phyloP scores from a whole-genome alignment of 2,329 filamentous ascomycete genomes.

The Thelonectria olida region DNA sequence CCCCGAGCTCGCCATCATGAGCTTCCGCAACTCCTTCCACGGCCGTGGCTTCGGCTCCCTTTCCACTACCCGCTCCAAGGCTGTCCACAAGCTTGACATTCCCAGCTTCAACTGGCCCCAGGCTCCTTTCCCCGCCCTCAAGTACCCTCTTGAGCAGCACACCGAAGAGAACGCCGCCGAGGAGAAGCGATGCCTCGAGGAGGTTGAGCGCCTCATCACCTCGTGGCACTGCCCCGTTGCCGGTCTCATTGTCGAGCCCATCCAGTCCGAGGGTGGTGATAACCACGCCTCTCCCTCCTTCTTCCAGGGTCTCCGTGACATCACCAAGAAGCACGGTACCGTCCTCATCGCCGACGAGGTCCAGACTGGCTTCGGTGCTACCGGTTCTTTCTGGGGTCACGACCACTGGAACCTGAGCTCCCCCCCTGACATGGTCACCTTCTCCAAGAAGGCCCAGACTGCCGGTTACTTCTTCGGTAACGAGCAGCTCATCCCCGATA shows the following conservation, averaged over 20 bases:
- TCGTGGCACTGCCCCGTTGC: conserved; percentile 75
- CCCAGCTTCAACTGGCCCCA: conserved; percentile 90
- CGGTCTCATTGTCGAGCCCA: conserved; percentile 79
- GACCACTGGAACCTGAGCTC: conserved; percentile 80
- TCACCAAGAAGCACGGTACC: conserved; percentile 75
- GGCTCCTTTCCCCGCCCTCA: conserved; percentile 79
- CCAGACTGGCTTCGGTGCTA: conserved; percentile 83
- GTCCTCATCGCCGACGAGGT: conserved; percentile 87
- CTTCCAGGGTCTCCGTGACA: conserved; percentile 77
- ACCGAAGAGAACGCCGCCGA: conserved; percentile 74
- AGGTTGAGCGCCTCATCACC: conserved; percentile 76
- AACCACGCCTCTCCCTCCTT: conserved; percentile 83
- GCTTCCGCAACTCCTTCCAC: conserved; percentile 82
- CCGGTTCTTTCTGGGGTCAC: conserved; percentile 88
- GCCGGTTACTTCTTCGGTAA: conserved; percentile 86
- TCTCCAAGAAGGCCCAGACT: conserved; percentile 87
- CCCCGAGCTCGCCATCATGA: conserved; percentile 79
- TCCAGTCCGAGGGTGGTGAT: conserved; percentile 86
- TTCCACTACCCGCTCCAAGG: conserved; percentile 82
- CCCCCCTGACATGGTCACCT: conserved; percentile 87
- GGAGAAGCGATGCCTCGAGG: conserved; percentile 76
- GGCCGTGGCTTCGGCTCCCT: conserved; percentile 82
- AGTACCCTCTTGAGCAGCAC: conserved; percentile 79
- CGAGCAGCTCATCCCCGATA: conserved; percentile 78
- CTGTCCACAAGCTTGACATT: conserved; percentile 88